Evolutionary conservation across 1,139 yeast species (phyloP).

Genomic region (Geotrichum histeridarum): DNA sequence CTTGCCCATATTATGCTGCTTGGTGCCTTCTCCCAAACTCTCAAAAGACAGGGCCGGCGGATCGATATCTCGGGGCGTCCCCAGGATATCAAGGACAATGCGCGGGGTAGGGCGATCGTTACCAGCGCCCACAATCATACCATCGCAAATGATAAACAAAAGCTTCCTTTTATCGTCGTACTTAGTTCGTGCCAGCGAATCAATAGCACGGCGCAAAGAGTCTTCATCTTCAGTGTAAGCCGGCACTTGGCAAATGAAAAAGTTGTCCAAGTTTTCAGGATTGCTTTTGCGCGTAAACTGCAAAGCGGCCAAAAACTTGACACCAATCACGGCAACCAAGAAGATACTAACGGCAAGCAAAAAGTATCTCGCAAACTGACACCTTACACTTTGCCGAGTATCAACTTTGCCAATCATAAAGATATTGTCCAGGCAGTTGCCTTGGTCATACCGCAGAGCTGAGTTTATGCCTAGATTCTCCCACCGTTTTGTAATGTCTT

Average conservation of each 20-base stretch:
- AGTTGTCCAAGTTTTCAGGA: constrained; percentile 40
- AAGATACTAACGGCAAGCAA: constrained; percentile 39
- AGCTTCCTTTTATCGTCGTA: constrained; percentile 43
- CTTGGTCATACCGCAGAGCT: constrained; percentile 28
- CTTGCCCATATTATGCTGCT: constrained; percentile 42
- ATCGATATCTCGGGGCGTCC: constrained; percentile 38
- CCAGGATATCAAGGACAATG: constrained; percentile 42
- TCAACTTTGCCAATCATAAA: constrained; percentile 42
- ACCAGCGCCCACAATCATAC: constrained; percentile 44
- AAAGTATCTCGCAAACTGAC: constrained; percentile 42
- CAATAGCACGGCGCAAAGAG: constrained; percentile 42
- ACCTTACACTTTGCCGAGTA: constrained; percentile 37
- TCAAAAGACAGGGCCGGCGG: constrained; percentile 41
- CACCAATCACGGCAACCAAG: constrained; percentile 37
- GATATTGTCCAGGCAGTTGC: constrained; percentile 38
- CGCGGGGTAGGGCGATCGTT: constrained; percentile 43
- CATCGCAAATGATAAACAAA: constrained; percentile 41
- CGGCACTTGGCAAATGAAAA: constrained; percentile 43
- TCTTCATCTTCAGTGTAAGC: constrained; percentile 44
- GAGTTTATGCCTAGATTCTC: constrained; percentile 29
- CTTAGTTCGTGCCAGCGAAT: constrained; percentile 39
- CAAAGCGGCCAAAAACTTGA: constrained; percentile 41
- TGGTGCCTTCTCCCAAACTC: constrained; percentile 40
- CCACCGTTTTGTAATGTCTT: constrained; percentile 35
- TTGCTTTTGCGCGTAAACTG: constrained; percentile 36